phyloP scores from a whole-genome alignment of 78 protist genomes.

The Protostelium mycophagum region DNA sequence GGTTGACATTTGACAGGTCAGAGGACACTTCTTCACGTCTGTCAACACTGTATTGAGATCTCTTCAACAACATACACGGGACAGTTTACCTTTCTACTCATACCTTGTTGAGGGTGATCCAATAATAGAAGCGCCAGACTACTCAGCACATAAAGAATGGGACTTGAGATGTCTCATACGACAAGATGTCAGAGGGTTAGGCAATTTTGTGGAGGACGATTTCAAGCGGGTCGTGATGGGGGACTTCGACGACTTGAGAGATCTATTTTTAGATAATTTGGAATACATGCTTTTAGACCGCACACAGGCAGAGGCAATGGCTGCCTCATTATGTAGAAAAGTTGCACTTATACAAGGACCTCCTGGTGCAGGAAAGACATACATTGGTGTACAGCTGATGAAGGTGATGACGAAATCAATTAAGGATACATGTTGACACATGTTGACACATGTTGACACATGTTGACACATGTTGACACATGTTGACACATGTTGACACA shows the following conservation, averaged over 20 bases:
- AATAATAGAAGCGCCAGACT: conserved; percentile 18
- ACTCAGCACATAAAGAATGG: background rate
- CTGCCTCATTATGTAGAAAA: conserved; percentile 23
- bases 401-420: too few species aligned
- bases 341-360: conserved; percentile 81
- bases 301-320: conserved; percentile 28
- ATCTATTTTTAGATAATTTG: background rate
- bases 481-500: conserved; percentile 7
- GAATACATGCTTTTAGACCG: conserved; percentile 14
- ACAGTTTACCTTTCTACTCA: conserved; percentile 29
- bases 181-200: background rate
- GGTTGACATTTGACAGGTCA: conserved; percentile 25
- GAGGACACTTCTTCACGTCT: background rate
- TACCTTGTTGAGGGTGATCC: conserved; percentile 13
- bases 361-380: conserved; percentile 89
- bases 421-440: too few species aligned
- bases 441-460: background rate
- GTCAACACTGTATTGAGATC: conserved; percentile 25
- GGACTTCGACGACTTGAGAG: background rate
- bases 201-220: background rate
- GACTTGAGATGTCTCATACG: background rate
- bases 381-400: conserved; percentile 45
- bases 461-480: too few species aligned
- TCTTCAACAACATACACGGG: conserved; percentile 16
- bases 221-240: conserved; percentile 4